phyloP scores from a whole-genome alignment of 1,284 basidiomycete species.

The Exsudoporus floridanus region DNA sequence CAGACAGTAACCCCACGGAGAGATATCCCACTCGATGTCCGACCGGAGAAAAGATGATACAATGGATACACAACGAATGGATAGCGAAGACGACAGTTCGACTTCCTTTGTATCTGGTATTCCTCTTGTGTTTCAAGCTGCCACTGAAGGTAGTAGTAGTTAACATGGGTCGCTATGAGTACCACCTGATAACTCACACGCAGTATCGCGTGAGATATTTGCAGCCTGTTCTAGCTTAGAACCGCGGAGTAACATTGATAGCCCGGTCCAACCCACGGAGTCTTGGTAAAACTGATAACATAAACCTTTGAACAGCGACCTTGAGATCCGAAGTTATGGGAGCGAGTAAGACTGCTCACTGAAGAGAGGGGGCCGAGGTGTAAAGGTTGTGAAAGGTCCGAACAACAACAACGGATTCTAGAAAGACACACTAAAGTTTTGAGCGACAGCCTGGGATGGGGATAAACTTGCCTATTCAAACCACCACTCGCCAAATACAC shows the following conservation, averaged over 20 bases:
- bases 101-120: not conserved
- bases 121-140: not conserved
- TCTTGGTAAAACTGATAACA: not conserved
- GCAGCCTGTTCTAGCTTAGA: not conserved
- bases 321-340: not conserved
- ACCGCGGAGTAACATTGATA: not conserved
- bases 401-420: not conserved
- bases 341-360: not conserved
- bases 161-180: not conserved
- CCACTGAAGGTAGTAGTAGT: not conserved
- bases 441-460: not conserved
- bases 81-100: not conserved
- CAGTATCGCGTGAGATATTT: not conserved
- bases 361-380: not conserved
- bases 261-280: not conserved
- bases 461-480: not conserved
- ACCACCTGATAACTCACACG: constrained; percentile 6
- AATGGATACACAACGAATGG: not conserved
- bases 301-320: not conserved
- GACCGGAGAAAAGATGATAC: not conserved
- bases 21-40: not conserved
- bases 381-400: not conserved
- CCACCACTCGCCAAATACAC: not conserved
- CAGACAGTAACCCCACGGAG: not conserved
- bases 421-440: not conserved